A percentile compares a stretch with the other conserved stretches of the same genome.
Evolutionary conservation across 768 basidiomycete species (phyloP).

Genomic region (Mycena amicta): DNA sequence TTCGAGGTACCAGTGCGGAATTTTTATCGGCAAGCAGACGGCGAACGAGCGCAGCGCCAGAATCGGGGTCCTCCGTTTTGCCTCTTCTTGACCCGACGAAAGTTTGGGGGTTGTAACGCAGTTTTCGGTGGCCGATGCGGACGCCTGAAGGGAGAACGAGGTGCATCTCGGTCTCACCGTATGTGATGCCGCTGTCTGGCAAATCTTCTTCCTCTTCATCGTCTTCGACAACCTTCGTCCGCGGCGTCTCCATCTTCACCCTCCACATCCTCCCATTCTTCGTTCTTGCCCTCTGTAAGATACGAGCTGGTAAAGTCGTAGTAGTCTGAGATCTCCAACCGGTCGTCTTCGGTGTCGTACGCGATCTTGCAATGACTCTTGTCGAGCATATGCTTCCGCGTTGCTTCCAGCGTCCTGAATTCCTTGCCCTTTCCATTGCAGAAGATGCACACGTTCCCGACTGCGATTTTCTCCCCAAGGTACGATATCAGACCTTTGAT

Average conservation of each 20-base stretch:
- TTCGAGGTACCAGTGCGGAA: conserved; percentile 79
- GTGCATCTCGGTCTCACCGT: conserved; percentile 81
- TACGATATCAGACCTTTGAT: conserved; percentile 78
- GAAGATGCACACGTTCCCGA: conserved; percentile 91
- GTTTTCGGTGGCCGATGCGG: conserved; percentile 87
- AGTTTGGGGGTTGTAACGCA: conserved; percentile 87
- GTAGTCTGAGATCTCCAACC: conserved; percentile 86
- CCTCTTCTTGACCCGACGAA: conserved; percentile 50
- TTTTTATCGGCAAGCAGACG: conserved; percentile 80
- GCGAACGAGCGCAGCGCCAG: conserved; percentile 76
- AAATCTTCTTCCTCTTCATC: conserved; percentile 49
- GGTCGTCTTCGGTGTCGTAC: conserved; percentile 79
- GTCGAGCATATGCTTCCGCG: conserved; percentile 93
- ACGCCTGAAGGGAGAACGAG: conserved; percentile 92
- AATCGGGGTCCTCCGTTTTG: conserved; percentile 64
- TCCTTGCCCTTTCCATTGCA: conserved; percentile 85
- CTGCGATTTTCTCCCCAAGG: conserved; percentile 89
- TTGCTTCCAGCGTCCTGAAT: conserved; percentile 83
- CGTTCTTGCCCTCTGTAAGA: conserved; percentile 46
- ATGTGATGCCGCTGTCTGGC: conserved; percentile 60
- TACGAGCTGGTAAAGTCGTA: conserved; percentile 91
- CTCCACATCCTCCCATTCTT: conserved; percentile 36
- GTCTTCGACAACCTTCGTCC: conserved; percentile 34
- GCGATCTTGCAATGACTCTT: conserved; percentile 97
- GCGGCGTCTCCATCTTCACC: conserved; percentile 37